Evolutionary conservation across 768 basidiomycete genomes (phyloP), one percentile per base, ranked within the genome.

Genomic region (Galerina marginata): DNA sequence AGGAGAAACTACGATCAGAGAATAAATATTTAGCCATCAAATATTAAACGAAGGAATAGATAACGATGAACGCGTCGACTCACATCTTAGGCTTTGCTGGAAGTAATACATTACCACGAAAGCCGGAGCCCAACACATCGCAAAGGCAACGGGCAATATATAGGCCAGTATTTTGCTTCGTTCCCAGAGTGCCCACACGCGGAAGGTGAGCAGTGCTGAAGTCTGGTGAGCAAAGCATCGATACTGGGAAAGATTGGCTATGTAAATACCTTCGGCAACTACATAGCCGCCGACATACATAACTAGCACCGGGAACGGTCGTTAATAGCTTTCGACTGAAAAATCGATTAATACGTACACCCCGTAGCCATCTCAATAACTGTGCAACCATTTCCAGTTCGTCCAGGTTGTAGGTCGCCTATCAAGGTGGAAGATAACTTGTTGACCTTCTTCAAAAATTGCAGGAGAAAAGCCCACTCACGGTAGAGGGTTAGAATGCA

Each of bases 181-280:
- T 14, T 37, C 39, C 56, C 56, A 57, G 2, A 57, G 37, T 15
- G 56, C 56, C 56, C 56, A 57, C 14, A 57, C 46, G 2, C 56
- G 56, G 11, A 57, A 39, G 6, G 56, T 57, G 15, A 57, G 56
- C 4, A 57, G 56, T 16, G 49, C 56, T 57, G 2, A 15, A 47
- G 23, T 20, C 5, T 47, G 46, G 5, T 26, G 23, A 23, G 16
- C 11, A 12, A 23, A 23, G 15, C 15, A 23, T 38, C 12, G 16
- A 37, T 2, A 7, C 6, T 6, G 7, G 29, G 29, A 33, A 7
- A 33, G 12, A 36, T 7, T 29, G 25, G 6, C 4, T 6, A 14
- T 7, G 11, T n/a, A 43, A 14, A 29, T 9, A 50, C 29, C 39
- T 42, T 50, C 56, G 33, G 47, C 39, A 23, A 46, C 20, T 12